These are phyloP conservation scores for Globisporangium radiosum DNA, from an alignment of 352 stramenopile genomes.

Conservation along the genomic window DNA sequence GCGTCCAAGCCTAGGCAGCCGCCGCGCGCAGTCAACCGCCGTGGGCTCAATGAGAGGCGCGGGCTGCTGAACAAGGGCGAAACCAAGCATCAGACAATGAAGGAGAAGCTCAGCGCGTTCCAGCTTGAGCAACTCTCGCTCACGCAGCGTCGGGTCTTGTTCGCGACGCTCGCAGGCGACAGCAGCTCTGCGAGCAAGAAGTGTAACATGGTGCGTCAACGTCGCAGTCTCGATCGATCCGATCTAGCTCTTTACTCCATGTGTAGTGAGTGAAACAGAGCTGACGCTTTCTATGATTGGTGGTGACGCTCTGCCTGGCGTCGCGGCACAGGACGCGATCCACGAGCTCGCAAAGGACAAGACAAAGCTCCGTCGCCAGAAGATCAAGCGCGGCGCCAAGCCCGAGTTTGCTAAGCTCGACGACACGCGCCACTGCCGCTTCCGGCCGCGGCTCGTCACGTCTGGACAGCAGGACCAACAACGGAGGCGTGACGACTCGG, in stretches of 20 bases:
- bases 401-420: slow-evolving; percentile 47
- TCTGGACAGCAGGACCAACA: slow-evolving; percentile 17
- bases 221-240: no score
- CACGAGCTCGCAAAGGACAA: slow-evolving; percentile 45
- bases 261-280: no score
- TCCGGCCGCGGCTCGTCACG: slow-evolving; percentile 25
- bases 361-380: slow-evolving; percentile 20
- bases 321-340: slow-evolving; percentile 22
- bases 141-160: slow-evolving; percentile 53
- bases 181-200: slow-evolving; percentile 3
- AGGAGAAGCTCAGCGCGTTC: slow-evolving; percentile 54
- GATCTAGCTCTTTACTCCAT: no score
- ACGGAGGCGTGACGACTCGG: slow-evolving; percentile 22
- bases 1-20: background rate
- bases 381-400: slow-evolving; percentile 8
- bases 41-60: slow-evolving; percentile 22
- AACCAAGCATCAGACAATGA: slow-evolving; percentile 30
- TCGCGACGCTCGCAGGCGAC: slow-evolving; percentile 39
- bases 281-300: no score
- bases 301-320: no score
- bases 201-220: slow-evolving; percentile 24
- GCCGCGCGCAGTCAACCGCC: slow-evolving; percentile 23
- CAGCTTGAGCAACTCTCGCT: slow-evolving; percentile 53
- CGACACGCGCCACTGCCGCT: slow-evolving; percentile 49
- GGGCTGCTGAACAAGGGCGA: slow-evolving; percentile 18